A percentile compares a stretch with the other conserved stretches of the same genome.
phyloP scores from a whole-genome alignment of 495 filamentous ascomycete species.

The Clavariopsis aquatica region DNA sequence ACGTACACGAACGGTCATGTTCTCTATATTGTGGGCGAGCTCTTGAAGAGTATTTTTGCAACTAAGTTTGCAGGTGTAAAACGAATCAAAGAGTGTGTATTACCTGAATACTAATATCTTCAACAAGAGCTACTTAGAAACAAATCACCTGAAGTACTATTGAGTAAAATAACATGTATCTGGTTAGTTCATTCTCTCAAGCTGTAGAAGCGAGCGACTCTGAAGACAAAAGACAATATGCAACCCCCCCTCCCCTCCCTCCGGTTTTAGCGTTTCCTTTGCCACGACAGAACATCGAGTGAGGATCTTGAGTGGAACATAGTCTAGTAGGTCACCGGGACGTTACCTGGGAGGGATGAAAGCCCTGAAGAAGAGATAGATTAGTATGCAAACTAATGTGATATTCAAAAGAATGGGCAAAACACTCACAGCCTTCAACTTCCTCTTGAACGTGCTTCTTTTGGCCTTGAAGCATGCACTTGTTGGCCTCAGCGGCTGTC shows the following conservation, averaged over 20 bases:
- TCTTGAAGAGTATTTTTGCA: too few relatives aligned
- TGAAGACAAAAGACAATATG: background rate
- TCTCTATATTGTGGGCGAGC: too few relatives aligned
- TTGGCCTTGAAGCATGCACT: conserved; percentile 39
- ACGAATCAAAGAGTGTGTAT: too few relatives aligned
- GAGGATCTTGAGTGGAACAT: background rate
- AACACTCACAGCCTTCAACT: conserved; percentile 45
- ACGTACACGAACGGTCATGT: too few relatives aligned
- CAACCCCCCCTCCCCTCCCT: too few relatives aligned
- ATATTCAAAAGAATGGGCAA: background rate
- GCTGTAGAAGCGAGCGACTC: background rate
- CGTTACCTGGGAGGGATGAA: conserved; percentile 1
- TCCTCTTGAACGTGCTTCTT: conserved; percentile 42
- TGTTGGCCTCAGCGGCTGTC: conserved; percentile 43
- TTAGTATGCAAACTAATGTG: background rate
- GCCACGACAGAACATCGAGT: background rate
- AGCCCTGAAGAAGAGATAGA: conserved; percentile 2
- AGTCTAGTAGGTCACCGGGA: background rate
- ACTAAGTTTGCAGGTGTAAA: too few relatives aligned
- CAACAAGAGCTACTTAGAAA: too few relatives aligned
- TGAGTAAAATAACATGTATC: too few relatives aligned
- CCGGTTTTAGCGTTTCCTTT: background rate
- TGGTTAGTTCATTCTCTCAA: background rate
- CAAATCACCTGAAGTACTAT: too few relatives aligned
- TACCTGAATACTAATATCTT: too few relatives aligned